A percentile compares a stretch with the other conserved stretches of the same genome.
Conservation (phyloP, 805 yeast species). For the Candida arabinofermentans region DNA sequence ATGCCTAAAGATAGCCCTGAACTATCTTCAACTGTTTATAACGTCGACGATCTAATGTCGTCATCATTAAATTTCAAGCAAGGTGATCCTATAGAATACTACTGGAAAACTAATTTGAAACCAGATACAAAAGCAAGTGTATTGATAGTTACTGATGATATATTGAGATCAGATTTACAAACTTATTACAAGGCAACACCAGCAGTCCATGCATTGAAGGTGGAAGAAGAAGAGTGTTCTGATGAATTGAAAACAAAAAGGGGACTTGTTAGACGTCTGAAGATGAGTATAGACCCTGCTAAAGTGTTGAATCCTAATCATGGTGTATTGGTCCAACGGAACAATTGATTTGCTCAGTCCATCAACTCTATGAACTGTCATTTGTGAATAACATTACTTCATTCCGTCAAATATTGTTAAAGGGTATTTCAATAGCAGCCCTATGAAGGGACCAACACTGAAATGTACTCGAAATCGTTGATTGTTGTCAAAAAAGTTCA, state of each 20-base stretch:
- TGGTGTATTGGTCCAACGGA: background rate
- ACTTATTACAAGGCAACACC: background rate
- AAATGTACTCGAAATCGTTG: no score
- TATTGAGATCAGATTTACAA: conserved; percentile 4
- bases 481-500: no score
- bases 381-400: no score
- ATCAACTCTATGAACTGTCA: no score
- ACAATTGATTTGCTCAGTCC: background rate
- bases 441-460: no score
- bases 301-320: conserved; percentile 12
- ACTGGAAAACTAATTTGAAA: background rate
- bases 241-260: background rate
- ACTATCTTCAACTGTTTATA: background rate
- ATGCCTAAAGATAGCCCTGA: background rate
- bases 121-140: background rate
- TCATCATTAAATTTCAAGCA: background rate
- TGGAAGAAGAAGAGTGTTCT: background rate
- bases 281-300: conserved; percentile 13
- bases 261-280: conserved; percentile 12
- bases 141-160: conserved; percentile 5
- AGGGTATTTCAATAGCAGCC: no score
- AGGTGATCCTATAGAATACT: background rate
- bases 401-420: no score
- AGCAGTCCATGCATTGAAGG: background rate
- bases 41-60: background rate